These are phyloP conservation scores for Colletotrichum tofieldiae DNA, from an alignment of 2,329 filamentous ascomycete genomes.

Conservation along the genomic window DNA sequence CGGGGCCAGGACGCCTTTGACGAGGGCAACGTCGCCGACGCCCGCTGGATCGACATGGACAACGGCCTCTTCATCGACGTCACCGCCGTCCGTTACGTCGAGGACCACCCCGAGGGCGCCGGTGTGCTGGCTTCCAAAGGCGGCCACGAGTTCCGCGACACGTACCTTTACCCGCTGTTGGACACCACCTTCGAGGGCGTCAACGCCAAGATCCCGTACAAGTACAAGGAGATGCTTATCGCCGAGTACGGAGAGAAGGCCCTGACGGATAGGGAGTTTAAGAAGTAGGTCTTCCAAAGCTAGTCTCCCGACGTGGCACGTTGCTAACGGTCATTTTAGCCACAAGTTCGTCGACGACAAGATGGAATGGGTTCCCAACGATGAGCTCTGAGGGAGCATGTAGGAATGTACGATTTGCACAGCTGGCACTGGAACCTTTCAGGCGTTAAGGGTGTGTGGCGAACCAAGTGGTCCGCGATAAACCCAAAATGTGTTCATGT, in stretches of 20 bases:
- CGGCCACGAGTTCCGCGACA: constrained; percentile 67
- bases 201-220: constrained; percentile 75
- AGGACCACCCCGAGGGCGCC: constrained; percentile 58
- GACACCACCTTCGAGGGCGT: constrained; percentile 79
- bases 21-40: constrained; percentile 63
- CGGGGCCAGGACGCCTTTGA: constrained; percentile 47
- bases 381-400: constrained; percentile 19
- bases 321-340: constrained; percentile 49
- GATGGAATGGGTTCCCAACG: constrained; percentile 51
- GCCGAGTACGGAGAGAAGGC: constrained; percentile 71
- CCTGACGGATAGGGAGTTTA: constrained; percentile 65
- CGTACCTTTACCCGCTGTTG: constrained; percentile 78
- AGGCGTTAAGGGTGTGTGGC: constrained; percentile 15
- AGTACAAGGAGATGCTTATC: constrained; percentile 71
- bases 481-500: neutral
- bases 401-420: neutral
- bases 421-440: neutral
- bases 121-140: constrained; percentile 67
- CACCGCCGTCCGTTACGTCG: constrained; percentile 65
- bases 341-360: constrained; percentile 59
- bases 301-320: neutral
- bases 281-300: constrained; percentile 60
- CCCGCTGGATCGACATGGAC: constrained; percentile 64
- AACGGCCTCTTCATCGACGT: constrained; percentile 67
- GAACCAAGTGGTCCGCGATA: neutral